phyloP scores from a whole-genome alignment of 2,329 filamentous ascomycete species.

The Neurospora sp. region DNA sequence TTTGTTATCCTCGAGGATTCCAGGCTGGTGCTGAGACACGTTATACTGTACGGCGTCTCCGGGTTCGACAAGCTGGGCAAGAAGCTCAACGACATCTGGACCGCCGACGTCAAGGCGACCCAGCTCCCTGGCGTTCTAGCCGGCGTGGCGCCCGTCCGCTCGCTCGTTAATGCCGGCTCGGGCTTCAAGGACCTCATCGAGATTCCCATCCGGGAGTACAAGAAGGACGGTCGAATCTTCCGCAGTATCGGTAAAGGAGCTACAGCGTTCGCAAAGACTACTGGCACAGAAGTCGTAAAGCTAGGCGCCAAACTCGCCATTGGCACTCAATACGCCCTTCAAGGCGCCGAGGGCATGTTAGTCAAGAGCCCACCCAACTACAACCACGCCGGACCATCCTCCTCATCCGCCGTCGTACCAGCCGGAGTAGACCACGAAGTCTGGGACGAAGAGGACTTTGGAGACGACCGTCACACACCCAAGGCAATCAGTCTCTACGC shows the following conservation, averaged over 20 bases:
- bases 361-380: constrained; percentile 29
- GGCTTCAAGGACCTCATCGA: constrained; percentile 80
- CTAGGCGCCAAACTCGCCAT: constrained; percentile 90
- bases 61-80: constrained; percentile 87
- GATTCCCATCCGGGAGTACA: constrained; percentile 84
- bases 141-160: constrained; percentile 80
- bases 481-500: constrained; percentile 87
- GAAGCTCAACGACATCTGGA: constrained; percentile 93
- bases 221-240: constrained; percentile 85
- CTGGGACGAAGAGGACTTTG: constrained; percentile 43
- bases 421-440: constrained; percentile 6
- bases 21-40: constrained; percentile 74
- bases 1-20: constrained; percentile 87
- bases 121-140: constrained; percentile 84
- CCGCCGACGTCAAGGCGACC: constrained; percentile 79
- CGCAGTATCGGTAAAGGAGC: constrained; percentile 89
- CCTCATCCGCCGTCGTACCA: constrained; percentile 29
- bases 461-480: constrained; percentile 47
- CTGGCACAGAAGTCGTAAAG: constrained; percentile 87
- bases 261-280: constrained; percentile 81
- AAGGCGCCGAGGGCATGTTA: constrained; percentile 77
- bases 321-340: constrained; percentile 85
- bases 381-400: neutral
- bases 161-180: constrained; percentile 80
- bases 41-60: constrained; percentile 83